Conservation (phyloP, 345 rosid species). For the Corchorus olitorius region DNA sequence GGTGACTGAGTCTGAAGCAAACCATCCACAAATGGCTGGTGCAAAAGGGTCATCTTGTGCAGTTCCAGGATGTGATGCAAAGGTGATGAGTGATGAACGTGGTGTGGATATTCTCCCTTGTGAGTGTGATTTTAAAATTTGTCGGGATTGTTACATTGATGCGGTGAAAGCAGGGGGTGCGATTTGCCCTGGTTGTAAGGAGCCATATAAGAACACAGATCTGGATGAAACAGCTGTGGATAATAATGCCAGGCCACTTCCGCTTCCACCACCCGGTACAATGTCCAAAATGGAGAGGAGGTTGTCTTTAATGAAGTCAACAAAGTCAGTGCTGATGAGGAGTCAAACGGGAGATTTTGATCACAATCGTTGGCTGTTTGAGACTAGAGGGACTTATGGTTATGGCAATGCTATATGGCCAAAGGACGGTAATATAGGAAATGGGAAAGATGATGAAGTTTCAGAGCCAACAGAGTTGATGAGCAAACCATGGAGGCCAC, state of each 20-base stretch:
- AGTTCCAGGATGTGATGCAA: constrained; percentile 88
- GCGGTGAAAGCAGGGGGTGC: constrained; percentile 86
- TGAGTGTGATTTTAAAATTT: constrained; percentile 93
- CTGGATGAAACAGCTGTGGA: constrained; percentile 60
- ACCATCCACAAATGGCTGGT: constrained; percentile 98
- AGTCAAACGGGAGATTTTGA: constrained; percentile 97
- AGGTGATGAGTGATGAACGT: constrained; percentile 93
- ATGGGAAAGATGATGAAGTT: constrained; percentile 59
- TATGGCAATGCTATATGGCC: constrained; percentile 98
- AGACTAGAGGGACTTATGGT: constrained; percentile 90
- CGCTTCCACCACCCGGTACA: constrained; percentile 59
- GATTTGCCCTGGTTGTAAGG: constrained; percentile 92
- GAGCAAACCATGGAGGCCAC: constrained; percentile 96
- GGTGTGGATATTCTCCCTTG: constrained; percentile 91
- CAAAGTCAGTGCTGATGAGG: constrained; percentile 78
- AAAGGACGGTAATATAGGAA: constrained; percentile 80
- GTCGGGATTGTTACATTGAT: constrained; percentile 90
- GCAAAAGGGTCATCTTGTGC: constrained; percentile 92
- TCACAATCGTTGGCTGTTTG: constrained; percentile 92
- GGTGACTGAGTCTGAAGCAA: constrained; percentile 88
- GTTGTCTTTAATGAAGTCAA: constrained; percentile 90
- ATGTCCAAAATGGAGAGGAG: constrained; percentile 91
- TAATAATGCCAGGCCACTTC: constrained; percentile 57
- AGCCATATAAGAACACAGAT: constrained; percentile 79
- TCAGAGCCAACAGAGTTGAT: constrained; percentile 71